These are phyloP conservation scores for Albugo candida DNA, from an alignment of 352 stramenopile species.

Conservation along the genomic window DNA sequence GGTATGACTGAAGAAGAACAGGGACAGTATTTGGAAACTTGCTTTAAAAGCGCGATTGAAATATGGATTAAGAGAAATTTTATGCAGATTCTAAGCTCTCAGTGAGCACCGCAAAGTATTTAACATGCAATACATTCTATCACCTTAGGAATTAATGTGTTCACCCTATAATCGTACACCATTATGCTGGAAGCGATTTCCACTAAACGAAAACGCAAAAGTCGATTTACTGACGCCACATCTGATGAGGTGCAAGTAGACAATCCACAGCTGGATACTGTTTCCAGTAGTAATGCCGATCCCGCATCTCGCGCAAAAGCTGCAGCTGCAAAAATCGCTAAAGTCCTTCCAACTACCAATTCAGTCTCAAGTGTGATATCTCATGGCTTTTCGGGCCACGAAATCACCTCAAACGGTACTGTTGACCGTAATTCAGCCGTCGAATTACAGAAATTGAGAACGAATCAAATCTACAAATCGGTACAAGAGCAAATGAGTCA, in stretches of 20 bases:
- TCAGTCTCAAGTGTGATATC: not conserved
- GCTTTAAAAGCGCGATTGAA: too few relatives aligned
- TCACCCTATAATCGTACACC: too few relatives aligned
- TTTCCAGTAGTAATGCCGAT: constrained; percentile 11
- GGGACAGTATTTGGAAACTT: too few relatives aligned
- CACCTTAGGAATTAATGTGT: too few relatives aligned
- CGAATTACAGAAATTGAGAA: constrained; percentile 23
- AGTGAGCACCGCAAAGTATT: too few relatives aligned
- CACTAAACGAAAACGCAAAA: constrained; percentile 46
- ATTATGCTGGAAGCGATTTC: too few relatives aligned
- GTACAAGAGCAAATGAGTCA: constrained; percentile 69
- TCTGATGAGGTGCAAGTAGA: not conserved
- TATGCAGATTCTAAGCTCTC: too few relatives aligned
- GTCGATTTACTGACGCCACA: constrained; percentile 57
- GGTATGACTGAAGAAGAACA: too few relatives aligned
- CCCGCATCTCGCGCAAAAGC: constrained; percentile 41
- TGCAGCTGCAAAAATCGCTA: constrained; percentile 54
- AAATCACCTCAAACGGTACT: not conserved
- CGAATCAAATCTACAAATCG: constrained; percentile 67
- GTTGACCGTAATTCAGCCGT: constrained; percentile 16
- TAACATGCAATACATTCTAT: too few relatives aligned
- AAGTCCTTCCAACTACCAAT: constrained; percentile 18
- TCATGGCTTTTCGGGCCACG: not conserved
- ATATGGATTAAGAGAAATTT: too few relatives aligned
- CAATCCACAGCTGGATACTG: constrained; percentile 8